phyloP scores from a whole-genome alignment of 805 yeast genomes.

The Hemisphaericaspora nanyangensis region DNA sequence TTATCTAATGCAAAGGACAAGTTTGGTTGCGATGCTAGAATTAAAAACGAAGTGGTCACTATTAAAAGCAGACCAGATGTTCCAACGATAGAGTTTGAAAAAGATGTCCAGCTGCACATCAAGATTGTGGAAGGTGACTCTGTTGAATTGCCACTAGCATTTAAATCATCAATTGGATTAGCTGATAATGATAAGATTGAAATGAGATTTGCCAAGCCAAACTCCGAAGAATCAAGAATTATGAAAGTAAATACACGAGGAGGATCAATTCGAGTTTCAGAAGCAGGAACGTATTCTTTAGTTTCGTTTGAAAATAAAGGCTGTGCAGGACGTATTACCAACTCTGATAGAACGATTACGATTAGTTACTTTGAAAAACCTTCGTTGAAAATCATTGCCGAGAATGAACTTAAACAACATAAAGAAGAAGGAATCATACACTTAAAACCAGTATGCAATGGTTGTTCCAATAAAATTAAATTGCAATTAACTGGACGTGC shows the following conservation, averaged over 20 bases:
- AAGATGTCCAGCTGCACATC: conserved; percentile 16
- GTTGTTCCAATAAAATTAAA: conserved; percentile 20
- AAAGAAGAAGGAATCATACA: conserved; percentile 18
- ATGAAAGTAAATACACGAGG: conserved; percentile 1
- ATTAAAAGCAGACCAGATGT: conserved; percentile 68
- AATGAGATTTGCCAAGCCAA: conserved; percentile 22
- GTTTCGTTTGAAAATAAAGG: conserved; percentile 37
- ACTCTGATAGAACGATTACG: conserved; percentile 14
- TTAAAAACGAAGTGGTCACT: conserved; percentile 45
- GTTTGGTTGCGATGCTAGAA: conserved; percentile 69
- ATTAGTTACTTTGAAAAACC: conserved; percentile 26
- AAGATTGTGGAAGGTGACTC: conserved; percentile 60
- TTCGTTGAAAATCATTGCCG: conserved; percentile 15
- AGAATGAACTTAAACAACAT: conserved; percentile 18
- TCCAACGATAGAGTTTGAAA: conserved; percentile 44
- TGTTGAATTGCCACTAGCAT: conserved; percentile 51
- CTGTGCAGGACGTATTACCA: conserved; percentile 40
- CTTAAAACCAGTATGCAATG: conserved; percentile 30
- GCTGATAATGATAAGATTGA: conserved; percentile 25
- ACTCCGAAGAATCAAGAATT: not conserved
- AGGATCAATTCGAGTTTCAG: conserved; percentile 20
- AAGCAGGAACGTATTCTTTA: conserved; percentile 43
- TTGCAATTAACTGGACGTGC: conserved; percentile 52
- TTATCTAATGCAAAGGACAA: conserved; percentile 67
- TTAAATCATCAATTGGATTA: conserved; percentile 31